Evolutionary conservation across 2,329 filamentous ascomycete genomes (phyloP).

Genomic region (Phyllosticta capitalensis): DNA sequence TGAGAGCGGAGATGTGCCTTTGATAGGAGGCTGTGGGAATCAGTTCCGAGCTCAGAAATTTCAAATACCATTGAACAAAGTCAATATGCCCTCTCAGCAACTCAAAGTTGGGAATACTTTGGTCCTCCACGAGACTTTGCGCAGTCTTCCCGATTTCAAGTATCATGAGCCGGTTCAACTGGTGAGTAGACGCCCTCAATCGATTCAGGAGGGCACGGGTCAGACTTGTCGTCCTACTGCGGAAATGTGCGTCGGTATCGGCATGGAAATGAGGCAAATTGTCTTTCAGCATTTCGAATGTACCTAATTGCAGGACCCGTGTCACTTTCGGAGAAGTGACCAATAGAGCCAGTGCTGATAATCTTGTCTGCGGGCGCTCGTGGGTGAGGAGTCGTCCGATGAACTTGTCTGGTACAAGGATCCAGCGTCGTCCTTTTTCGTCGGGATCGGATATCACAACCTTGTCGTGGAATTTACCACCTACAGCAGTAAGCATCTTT

Average conservation of each 20-base stretch:
- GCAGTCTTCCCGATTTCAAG: not conserved
- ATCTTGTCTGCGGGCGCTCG: conserved; percentile 46
- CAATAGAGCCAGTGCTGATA: conserved; percentile 73
- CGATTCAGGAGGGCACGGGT: conserved; percentile 69
- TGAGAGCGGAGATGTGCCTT: conserved; percentile 72
- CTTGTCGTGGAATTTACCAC: conserved; percentile 16
- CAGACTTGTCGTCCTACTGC: conserved; percentile 68
- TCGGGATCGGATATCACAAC: conserved; percentile 24
- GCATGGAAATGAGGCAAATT: conserved; percentile 66
- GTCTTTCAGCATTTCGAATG: conserved; percentile 53
- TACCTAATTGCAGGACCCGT: conserved; percentile 55
- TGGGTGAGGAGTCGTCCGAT: conserved; percentile 31
- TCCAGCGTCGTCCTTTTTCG: conserved; percentile 31
- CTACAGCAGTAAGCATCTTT: conserved; percentile 12
- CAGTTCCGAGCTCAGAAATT: conserved; percentile 65
- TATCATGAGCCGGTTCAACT: conserved; percentile 17
- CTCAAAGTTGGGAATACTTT: conserved; percentile 10
- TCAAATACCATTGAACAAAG: conserved; percentile 67
- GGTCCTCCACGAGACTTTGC: not conserved
- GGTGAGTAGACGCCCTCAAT: conserved; percentile 36
- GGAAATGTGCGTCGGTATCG: conserved; percentile 77
- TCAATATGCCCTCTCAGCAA: conserved; percentile 41
- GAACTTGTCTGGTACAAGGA: conserved; percentile 43
- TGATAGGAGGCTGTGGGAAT: conserved; percentile 80
- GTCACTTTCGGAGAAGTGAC: conserved; percentile 67